phyloP scores from a whole-genome alignment of 2,329 filamentous ascomycete species.

The Leptographium lundbergii region DNA sequence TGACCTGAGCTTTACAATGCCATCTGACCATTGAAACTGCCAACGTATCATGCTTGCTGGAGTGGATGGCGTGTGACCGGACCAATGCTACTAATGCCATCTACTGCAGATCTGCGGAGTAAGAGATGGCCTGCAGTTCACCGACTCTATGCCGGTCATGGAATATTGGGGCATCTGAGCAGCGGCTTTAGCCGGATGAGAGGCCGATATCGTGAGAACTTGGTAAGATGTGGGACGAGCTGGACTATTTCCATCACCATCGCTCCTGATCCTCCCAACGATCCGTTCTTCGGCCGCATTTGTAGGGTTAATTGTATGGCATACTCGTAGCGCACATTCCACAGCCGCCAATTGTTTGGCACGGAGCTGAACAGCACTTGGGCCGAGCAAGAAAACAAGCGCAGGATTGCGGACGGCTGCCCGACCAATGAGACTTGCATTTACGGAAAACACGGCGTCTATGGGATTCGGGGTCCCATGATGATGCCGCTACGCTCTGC shows the following conservation, averaged over 20 bases:
- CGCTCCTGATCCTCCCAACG: background rate
- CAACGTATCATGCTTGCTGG: background rate
- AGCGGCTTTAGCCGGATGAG: no score
- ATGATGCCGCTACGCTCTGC: no score
- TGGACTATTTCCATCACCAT: no score
- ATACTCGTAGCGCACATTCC: background rate
- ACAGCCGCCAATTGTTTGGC: background rate
- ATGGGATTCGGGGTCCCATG: background rate
- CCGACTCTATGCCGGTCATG: no score
- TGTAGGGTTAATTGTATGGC: background rate
- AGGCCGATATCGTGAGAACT: no score
- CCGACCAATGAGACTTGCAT: background rate
- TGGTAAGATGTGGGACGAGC: no score
- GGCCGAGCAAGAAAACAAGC: background rate
- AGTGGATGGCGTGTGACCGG: background rate
- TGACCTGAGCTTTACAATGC: no score
- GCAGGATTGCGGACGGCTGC: background rate
- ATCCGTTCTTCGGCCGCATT: background rate
- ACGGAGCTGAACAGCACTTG: background rate
- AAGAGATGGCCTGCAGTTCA: no score
- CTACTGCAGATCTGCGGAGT: background rate
- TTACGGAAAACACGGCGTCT: background rate
- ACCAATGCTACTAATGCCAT: background rate
- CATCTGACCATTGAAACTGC: background rate
- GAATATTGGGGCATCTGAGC: background rate